phyloP scores from a whole-genome alignment of 2,329 filamentous ascomycete species.

The Chrysosporium queenslandicum region DNA sequence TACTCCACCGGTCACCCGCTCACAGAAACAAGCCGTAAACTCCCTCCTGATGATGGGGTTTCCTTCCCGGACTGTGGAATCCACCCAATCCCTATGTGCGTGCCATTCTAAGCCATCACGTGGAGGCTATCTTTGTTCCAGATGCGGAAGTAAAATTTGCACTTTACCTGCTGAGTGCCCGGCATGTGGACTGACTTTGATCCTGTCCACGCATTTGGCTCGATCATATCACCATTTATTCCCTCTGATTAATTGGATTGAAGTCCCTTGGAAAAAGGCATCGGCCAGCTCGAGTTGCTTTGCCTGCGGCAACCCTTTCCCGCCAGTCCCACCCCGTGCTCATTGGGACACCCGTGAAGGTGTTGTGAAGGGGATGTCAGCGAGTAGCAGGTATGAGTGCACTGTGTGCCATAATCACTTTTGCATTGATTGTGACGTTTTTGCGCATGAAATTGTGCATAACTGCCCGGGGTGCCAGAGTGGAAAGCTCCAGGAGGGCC shows the following conservation, averaged over 20 bases:
- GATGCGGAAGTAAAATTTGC: constrained; percentile 84
- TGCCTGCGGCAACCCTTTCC: constrained; percentile 67
- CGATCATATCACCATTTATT: constrained; percentile 92
- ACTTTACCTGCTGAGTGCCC: constrained; percentile 83
- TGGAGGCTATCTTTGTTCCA: constrained; percentile 83
- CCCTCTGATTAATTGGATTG: constrained; percentile 78
- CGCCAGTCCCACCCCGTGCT: constrained; percentile 37
- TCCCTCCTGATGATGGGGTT: constrained; percentile 95
- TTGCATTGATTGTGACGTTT: constrained; percentile 96
- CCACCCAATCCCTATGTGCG: constrained; percentile 67
- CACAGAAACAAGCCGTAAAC: constrained; percentile 41
- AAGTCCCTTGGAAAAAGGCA: constrained; percentile 74
- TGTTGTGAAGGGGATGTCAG: constrained; percentile 57
- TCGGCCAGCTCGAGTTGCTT: constrained; percentile 56
- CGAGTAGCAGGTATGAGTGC: constrained; percentile 82
- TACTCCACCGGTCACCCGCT: constrained; percentile 74
- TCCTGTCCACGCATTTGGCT: constrained; percentile 85
- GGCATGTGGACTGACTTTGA: constrained; percentile 79
- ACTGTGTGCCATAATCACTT: constrained; percentile 81
- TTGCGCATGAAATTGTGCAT: constrained; percentile 85
- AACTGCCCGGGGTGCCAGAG: constrained; percentile 86
- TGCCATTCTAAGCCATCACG: constrained; percentile 75
- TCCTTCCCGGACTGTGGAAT: constrained; percentile 70
- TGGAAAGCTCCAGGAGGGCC: constrained; percentile 17
- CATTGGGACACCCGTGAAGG: constrained; percentile 28